Percentiles rank a stretch among this genome's conserved stretches.
phyloP scores from a whole-genome alignment of 176 grass and related monocot species.

The Raddia distichophylla region DNA sequence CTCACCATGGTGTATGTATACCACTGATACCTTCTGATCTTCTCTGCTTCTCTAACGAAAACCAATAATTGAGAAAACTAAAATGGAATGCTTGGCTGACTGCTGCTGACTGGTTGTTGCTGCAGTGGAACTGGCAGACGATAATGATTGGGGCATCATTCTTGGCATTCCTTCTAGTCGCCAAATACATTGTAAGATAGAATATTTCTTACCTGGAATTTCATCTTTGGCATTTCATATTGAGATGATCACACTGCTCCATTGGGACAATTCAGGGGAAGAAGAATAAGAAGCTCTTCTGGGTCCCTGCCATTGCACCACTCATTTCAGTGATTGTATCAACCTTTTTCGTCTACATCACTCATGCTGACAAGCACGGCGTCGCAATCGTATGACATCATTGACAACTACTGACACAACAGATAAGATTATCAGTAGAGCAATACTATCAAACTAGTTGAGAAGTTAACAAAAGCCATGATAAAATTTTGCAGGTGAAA shows the following conservation, averaged over 20 bases:
- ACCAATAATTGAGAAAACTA: slow-evolving; percentile 18
- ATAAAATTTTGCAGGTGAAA: slow-evolving; percentile 58
- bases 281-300: slow-evolving; percentile 83
- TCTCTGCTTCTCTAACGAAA: not conserved
- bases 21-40: not conserved
- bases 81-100: not conserved
- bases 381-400: slow-evolving; percentile 73
- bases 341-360: slow-evolving; percentile 86
- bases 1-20: slow-evolving; percentile 74
- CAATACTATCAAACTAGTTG: not conserved
- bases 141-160: slow-evolving; percentile 72
- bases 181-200: slow-evolving; percentile 81
- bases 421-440: not conserved
- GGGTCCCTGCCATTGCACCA: slow-evolving; percentile 81
- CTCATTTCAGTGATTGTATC: slow-evolving; percentile 80
- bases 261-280: slow-evolving; percentile 60
- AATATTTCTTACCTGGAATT: not conserved
- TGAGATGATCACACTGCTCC: not conserved
- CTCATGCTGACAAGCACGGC: slow-evolving; percentile 81
- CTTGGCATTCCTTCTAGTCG: slow-evolving; percentile 66
- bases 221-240: not conserved
- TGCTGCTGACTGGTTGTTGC: not conserved
- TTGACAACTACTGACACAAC: not conserved
- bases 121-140: slow-evolving; percentile 95
- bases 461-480: not conserved